Percentiles rank a stretch among this genome's conserved stretches.
Conservation (phyloP, 2,329 filamentous ascomycete species). For the Apiospora phragmitis region DNA sequence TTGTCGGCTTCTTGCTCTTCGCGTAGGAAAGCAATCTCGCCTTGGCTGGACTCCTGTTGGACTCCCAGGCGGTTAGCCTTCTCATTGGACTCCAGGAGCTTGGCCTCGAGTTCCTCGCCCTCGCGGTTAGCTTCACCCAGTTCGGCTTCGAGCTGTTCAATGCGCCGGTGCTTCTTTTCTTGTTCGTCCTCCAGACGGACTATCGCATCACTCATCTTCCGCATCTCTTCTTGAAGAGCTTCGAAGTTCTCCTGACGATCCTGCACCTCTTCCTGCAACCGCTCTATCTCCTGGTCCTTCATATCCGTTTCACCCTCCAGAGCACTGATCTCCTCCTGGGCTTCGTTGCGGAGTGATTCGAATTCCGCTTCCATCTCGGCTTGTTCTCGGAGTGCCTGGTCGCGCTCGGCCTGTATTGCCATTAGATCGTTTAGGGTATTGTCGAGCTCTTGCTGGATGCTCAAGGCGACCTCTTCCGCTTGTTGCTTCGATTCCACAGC, state of each 20-base stretch:
- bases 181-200: conserved; percentile 89
- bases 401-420: conserved; percentile 77
- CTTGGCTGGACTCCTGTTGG: conserved; percentile 88
- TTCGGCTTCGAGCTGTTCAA: conserved; percentile 81
- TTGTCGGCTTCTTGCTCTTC: conserved; percentile 98
- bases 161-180: conserved; percentile 73
- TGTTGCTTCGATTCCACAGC: conserved; percentile 64
- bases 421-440: conserved; percentile 78
- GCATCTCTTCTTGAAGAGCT: conserved; percentile 92
- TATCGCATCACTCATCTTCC: conserved; percentile 83
- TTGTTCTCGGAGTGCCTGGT: conserved; percentile 75
- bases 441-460: conserved; percentile 80
- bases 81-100: conserved; percentile 79
- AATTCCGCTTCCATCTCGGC: conserved; percentile 61
- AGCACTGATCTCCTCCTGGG: conserved; percentile 65
- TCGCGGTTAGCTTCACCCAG: conserved; percentile 83
- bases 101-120: conserved; percentile 80
- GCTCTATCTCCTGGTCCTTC: conserved; percentile 69
- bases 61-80: conserved; percentile 88
- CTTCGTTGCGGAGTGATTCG: conserved; percentile 60
- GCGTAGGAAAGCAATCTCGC: conserved; percentile 90
- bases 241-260: conserved; percentile 84
- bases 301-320: conserved; percentile 73
- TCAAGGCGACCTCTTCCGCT: conserved; percentile 56
- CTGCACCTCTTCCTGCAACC: conserved; percentile 69